A percentile compares a stretch with the other conserved stretches of the same genome.
Evolutionary conservation across 2,329 filamentous ascomycete species (phyloP).

Genomic region (Thermochaetoides dissita): DNA sequence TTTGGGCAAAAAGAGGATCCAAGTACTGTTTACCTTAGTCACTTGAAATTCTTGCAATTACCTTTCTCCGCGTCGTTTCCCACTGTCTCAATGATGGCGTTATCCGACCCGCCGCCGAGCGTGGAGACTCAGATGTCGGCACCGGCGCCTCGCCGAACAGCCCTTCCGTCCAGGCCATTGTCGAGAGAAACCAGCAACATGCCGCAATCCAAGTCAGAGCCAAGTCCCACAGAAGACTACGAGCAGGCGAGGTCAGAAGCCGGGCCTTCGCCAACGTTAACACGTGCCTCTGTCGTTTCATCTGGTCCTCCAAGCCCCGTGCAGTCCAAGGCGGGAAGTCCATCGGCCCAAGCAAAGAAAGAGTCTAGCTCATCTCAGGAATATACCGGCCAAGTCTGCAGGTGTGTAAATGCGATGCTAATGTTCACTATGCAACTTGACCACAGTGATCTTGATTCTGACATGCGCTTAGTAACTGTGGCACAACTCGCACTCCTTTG

Average conservation of each 20-base stretch:
- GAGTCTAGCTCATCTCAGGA: slow-evolving; percentile 10
- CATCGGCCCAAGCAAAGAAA: slow-evolving; percentile 3
- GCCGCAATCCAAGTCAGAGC: slow-evolving; percentile 3
- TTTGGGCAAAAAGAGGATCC: too few relatives aligned
- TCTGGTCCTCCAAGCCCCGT: slow-evolving; percentile 10
- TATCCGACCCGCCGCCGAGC: slow-evolving; percentile 7
- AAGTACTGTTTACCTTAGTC: not conserved
- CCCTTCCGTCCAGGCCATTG: slow-evolving; percentile 14
- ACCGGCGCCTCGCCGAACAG: slow-evolving; percentile 14
- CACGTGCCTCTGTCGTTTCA: slow-evolving; percentile 5
- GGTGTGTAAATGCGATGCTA: slow-evolving; percentile 31
- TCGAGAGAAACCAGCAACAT: slow-evolving; percentile 5
- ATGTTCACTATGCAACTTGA: not conserved
- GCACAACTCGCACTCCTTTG: slow-evolving; percentile 81
- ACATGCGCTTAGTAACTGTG: slow-evolving; percentile 60
- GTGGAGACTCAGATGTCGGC: slow-evolving; percentile 4
- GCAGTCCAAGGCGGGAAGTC: slow-evolving; percentile 2
- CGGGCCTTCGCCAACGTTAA: slow-evolving; percentile 6
- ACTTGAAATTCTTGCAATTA: not conserved
- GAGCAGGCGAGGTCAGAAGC: slow-evolving; percentile 1
- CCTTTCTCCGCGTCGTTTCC: too few relatives aligned
- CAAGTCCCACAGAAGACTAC: slow-evolving; percentile 4
- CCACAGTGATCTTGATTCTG: slow-evolving; percentile 9
- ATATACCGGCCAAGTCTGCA: slow-evolving; percentile 55
- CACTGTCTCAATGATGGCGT: slow-evolving; percentile 8